Evolutionary conservation across 257 asterid genomes (phyloP).

Genomic region (Solanum bulbocastanum): DNA sequence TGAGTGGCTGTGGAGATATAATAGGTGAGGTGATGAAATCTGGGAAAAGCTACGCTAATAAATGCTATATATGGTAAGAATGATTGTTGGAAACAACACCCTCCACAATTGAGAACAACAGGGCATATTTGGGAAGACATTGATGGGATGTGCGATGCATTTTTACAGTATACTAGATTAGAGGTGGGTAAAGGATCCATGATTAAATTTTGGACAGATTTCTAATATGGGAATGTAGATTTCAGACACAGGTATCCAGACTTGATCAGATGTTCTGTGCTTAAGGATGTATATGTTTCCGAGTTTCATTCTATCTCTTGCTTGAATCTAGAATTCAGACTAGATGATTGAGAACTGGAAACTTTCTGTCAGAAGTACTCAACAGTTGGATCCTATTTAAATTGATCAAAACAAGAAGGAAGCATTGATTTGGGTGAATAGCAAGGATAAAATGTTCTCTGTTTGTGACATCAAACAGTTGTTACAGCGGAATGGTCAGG

Average conservation of each 20-base stretch:
- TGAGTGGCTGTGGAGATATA: neutral
- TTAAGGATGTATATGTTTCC: neutral
- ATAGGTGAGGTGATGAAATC: neutral
- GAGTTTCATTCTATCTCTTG: neutral
- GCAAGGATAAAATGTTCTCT: neutral
- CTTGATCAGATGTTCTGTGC: neutral
- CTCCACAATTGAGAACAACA: neutral
- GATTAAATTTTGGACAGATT: neutral
- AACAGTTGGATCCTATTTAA: neutral
- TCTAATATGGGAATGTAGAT: neutral
- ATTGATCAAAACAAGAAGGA: neutral
- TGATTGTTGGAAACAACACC: neutral
- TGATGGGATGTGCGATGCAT: neutral
- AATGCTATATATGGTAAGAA: neutral
- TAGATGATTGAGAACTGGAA: neutral
- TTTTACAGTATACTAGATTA: neutral
- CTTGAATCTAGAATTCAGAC: neutral
- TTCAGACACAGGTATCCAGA: neutral
- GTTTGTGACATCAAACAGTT: neutral
- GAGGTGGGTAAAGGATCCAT: neutral
- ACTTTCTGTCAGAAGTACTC: neutral
- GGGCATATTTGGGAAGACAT: neutral
- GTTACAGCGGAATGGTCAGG: neutral
- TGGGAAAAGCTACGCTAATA: neutral
- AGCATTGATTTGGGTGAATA: neutral